phyloP scores from a whole-genome alignment of 257 asterid genomes.

The Solanum clarkiae region DNA sequence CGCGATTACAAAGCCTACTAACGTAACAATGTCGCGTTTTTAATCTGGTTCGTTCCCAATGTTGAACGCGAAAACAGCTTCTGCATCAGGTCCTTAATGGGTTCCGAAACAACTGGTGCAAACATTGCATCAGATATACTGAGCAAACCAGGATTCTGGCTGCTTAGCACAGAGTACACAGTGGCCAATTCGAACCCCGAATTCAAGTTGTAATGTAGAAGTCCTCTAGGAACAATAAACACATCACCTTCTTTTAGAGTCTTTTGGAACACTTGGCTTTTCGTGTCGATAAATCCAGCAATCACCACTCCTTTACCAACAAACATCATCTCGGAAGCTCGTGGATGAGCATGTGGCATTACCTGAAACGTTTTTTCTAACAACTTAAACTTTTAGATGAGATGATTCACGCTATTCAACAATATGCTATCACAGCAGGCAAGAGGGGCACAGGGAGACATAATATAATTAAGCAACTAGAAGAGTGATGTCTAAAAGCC shows the following conservation, averaged over 20 bases:
- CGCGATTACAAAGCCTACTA: neutral
- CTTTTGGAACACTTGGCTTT: constrained; percentile 28
- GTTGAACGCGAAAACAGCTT: constrained; percentile 13
- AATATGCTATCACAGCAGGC: neutral
- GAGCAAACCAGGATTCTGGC: constrained; percentile 69
- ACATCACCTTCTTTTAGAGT: constrained; percentile 46
- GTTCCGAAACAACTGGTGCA: constrained; percentile 6
- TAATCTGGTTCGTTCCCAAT: constrained; percentile 28
- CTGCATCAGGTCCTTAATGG: constrained; percentile 14
- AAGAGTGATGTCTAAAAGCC: neutral
- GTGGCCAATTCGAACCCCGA: constrained; percentile 47
- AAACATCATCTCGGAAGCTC: constrained; percentile 67
- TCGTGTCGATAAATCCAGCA: constrained; percentile 53
- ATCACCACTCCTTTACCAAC: constrained; percentile 35
- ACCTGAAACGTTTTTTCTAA: neutral
- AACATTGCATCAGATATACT: constrained; percentile 34
- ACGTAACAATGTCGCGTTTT: constrained; percentile 17
- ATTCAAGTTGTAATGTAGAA: constrained; percentile 51
- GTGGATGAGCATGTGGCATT: constrained; percentile 43
- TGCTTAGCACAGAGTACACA: constrained; percentile 38
- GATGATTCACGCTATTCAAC: neutral
- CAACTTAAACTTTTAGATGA: too few species aligned
- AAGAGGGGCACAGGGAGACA: neutral
- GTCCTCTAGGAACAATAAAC: constrained; percentile 58
- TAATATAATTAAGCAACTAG: neutral